Evolutionary conservation across 352 stramenopile genomes (phyloP), one percentile per base, ranked within the genome.

Genomic region (Phytophthora sp.): DNA sequence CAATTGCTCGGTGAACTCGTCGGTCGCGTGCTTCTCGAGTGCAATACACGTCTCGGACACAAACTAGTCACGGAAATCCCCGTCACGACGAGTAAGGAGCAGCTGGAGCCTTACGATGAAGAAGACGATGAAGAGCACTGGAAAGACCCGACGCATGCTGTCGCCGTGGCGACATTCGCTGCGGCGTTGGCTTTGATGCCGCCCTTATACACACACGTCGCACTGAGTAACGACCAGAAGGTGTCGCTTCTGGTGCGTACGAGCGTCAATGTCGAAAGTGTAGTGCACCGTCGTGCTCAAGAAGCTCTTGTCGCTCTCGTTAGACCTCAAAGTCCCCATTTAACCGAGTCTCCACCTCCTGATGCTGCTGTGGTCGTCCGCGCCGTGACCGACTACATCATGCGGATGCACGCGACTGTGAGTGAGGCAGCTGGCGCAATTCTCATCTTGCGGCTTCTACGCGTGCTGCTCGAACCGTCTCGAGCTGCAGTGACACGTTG

Each of bases 21-120:
- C 3, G 79, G 84, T 3, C 82, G 87, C 20, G 76, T 91, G 9
- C 49, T 93, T 39, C 82, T 93, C 11, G 82, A 88, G 35, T 91
- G 82, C 41, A 92, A 82, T 55, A 83, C 84, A 9, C 63, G 79
- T 1, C 76, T 92, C 24, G 86, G 85, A 2, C 76, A 88, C 11
- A 75, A 86, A 18, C 50, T 83, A 11, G 46, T 86, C 0, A 71
- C 76, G 6, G 76, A 82, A 8, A 58, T 65, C 30, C 58, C 61
- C 13, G 18, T 57, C 6, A 47, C 45, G 4, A 36, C 20, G 49
- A 49, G 20, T n/a, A 45, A 36, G n/a, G 47, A 66, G 7, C 54
- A 57, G 51, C 9, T 33, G 0, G 46, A 56, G 15, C 16, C 47
- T 7, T 23, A 21, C 13, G 51, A 68, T 12, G 58, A 56, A 11